A percentile compares a stretch with the other conserved stretches of the same genome.
Evolutionary conservation across 2,329 filamentous ascomycete genomes (phyloP).

Genomic region (Ophiostoma pallidulum): DNA sequence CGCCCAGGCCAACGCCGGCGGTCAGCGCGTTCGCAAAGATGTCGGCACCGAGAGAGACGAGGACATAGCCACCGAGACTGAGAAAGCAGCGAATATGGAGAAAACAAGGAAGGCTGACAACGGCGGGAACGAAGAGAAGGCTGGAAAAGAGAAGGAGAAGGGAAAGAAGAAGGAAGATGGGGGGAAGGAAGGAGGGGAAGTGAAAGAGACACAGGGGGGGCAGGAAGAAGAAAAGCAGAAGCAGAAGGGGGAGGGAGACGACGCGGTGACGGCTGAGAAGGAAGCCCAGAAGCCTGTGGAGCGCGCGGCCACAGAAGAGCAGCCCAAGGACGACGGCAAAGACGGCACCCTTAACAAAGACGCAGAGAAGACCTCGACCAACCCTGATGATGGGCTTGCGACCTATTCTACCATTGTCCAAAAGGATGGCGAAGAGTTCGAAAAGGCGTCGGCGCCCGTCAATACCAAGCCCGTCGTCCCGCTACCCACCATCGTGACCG

Average conservation of each 20-base stretch:
- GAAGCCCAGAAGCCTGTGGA: background rate
- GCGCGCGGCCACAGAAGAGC: background rate
- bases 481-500: background rate
- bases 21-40: constrained; percentile 26
- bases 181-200: constrained; percentile 24
- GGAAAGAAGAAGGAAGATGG: constrained; percentile 4
- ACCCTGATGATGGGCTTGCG: constrained; percentile 16
- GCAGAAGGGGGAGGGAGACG: background rate
- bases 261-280: background rate
- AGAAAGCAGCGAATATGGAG: background rate
- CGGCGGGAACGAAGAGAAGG: constrained; percentile 5
- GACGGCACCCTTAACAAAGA: background rate
- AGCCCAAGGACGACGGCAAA: background rate
- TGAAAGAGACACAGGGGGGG: constrained; percentile 20
- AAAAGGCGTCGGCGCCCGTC: constrained; percentile 21
- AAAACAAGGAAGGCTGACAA: background rate
- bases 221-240: constrained; percentile 4
- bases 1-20: constrained; percentile 46
- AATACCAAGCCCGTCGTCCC: background rate
- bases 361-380: background rate
- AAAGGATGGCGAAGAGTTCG: constrained; percentile 24
- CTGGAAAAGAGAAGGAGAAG: constrained; percentile 17
- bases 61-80: constrained; percentile 1
- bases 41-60: constrained; percentile 17
- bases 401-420: constrained; percentile 20